Evolutionary conservation across 129 eudicot species (phyloP).

Genomic region (Arctium lappa): DNA sequence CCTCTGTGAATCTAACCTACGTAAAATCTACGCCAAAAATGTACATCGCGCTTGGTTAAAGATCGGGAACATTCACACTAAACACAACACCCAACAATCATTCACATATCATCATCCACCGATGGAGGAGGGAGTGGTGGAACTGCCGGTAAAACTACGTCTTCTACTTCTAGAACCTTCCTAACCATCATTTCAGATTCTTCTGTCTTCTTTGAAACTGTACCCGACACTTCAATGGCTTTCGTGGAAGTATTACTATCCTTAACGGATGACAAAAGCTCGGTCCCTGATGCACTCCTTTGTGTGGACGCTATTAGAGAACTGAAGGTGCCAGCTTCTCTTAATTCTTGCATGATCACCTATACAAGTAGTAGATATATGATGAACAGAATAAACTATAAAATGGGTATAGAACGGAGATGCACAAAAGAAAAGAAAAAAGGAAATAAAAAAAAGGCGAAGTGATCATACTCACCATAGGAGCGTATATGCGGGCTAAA

Average conservation of each 20-base stretch:
- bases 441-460: background rate
- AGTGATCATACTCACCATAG: constrained; percentile 42
- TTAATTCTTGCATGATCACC: constrained; percentile 59
- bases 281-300: constrained; percentile 3
- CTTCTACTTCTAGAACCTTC: constrained; percentile 45
- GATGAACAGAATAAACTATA: background rate
- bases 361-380: constrained; percentile 13
- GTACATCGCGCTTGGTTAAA: constrained; percentile 49
- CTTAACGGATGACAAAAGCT: constrained; percentile 18
- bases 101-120: constrained; percentile 18
- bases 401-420: background rate
- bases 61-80: constrained; percentile 41
- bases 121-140: constrained; percentile 63
- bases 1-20: constrained; percentile 36
- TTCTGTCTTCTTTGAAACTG: constrained; percentile 26
- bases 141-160: constrained; percentile 29
- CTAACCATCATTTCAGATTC: constrained; percentile 38
- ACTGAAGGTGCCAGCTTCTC: constrained; percentile 56
- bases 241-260: constrained; percentile 18
- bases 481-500: constrained; percentile 62
- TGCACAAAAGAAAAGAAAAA: background rate
- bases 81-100: constrained; percentile 8
- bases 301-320: constrained; percentile 47
- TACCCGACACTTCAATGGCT: constrained; percentile 14
- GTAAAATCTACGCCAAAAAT: constrained; percentile 31